Percentiles rank a stretch among this genome's conserved stretches.
phyloP scores from a whole-genome alignment of 805 yeast species.

The Ogataea populi-albae region DNA sequence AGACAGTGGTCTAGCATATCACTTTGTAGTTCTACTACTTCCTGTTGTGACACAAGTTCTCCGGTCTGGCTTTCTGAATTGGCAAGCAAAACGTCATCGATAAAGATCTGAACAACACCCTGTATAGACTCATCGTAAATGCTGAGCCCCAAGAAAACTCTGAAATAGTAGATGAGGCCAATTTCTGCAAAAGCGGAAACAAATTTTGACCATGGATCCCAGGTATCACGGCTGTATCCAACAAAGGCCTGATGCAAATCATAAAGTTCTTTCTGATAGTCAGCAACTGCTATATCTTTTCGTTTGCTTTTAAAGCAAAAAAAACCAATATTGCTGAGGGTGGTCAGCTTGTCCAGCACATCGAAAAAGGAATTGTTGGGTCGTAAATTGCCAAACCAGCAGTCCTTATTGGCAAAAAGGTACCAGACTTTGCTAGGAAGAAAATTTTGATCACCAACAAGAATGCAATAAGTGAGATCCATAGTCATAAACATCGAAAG shows the following conservation, averaged over 20 bases:
- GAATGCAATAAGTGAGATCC: slow-evolving; percentile 26
- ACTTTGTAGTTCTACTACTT: background rate
- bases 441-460: slow-evolving; percentile 23
- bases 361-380: slow-evolving; percentile 29
- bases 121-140: slow-evolving; percentile 15
- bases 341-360: slow-evolving; percentile 26
- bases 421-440: slow-evolving; percentile 21
- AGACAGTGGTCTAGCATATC: slow-evolving; percentile 25
- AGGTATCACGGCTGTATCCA: background rate
- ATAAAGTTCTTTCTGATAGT: background rate
- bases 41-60: too few relatives aligned
- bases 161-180: slow-evolving; percentile 23
- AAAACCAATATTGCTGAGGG: slow-evolving; percentile 14
- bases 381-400: slow-evolving; percentile 30
- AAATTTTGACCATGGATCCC: slow-evolving; percentile 20
- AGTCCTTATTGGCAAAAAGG: slow-evolving; percentile 20
- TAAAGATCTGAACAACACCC: slow-evolving; percentile 14
- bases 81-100: slow-evolving; percentile 4
- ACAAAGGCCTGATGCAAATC: slow-evolving; percentile 1
- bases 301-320: background rate
- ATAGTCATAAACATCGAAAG: slow-evolving; percentile 28
- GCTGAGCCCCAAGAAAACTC: slow-evolving; percentile 13
- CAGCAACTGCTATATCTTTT: background rate
- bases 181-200: slow-evolving; percentile 23
- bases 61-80: background rate